phyloP scores from a whole-genome alignment of 140 eudicot genomes.

The Stevia rebaudiana region DNA sequence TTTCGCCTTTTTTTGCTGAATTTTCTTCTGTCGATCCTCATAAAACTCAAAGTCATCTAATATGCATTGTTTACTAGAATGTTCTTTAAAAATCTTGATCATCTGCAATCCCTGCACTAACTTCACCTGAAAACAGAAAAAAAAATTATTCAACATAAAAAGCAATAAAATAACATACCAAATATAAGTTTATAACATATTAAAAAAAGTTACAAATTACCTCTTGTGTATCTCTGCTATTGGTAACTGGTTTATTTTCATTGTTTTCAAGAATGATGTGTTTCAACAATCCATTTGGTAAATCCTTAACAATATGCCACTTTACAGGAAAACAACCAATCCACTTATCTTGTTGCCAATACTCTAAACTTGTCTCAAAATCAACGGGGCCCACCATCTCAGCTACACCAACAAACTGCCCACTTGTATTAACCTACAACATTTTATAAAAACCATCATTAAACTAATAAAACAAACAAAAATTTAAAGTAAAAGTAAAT shows the following conservation, averaged over 20 bases:
- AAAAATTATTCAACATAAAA: not conserved
- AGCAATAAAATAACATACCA: not conserved
- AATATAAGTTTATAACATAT: not conserved
- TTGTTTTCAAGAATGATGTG: slow-evolving; percentile 79
- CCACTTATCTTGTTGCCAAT: slow-evolving; percentile 99
- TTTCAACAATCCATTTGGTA: slow-evolving; percentile 72
- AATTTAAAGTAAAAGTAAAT: not conserved
- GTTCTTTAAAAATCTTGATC: slow-evolving; percentile 59
- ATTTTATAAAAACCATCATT: not conserved
- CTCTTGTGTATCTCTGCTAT: slow-evolving; percentile 98
- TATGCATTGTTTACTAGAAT: slow-evolving; percentile 58
- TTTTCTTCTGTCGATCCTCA: slow-evolving; percentile 73
- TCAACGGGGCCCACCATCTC: slow-evolving; percentile 87
- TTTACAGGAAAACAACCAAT: slow-evolving; percentile 85
- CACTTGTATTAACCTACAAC: slow-evolving; percentile 77
- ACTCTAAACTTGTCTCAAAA: slow-evolving; percentile 72
- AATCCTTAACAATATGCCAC: slow-evolving; percentile 95
- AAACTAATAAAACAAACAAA: not conserved
- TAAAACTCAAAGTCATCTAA: slow-evolving; percentile 88
- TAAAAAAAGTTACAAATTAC: slow-evolving; percentile 28
- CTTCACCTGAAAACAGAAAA: slow-evolving; percentile 39
- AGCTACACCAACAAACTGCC: slow-evolving; percentile 87
- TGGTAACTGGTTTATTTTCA: slow-evolving; percentile 84
- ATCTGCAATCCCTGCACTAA: slow-evolving; percentile 70
- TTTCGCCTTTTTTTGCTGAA: slow-evolving; percentile 63